Evolutionary conservation across 768 basidiomycete species (phyloP).

Genomic region (Amanita subjunquillea): DNA sequence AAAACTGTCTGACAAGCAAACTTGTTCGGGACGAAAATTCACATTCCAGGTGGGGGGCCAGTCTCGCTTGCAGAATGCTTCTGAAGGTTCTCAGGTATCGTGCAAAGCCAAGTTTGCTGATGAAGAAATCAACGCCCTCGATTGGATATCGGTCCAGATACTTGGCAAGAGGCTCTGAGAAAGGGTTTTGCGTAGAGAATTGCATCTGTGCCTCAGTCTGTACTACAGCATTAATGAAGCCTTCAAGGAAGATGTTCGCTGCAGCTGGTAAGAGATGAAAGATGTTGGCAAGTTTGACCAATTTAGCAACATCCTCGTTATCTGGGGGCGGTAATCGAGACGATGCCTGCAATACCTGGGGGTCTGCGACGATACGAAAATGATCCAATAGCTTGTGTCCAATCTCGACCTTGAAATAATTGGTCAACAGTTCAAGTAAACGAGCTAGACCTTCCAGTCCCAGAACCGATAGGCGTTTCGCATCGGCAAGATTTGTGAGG

Average conservation of each 20-base stretch:
- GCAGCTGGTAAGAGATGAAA: slow-evolving; percentile 93
- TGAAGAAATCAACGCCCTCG: slow-evolving; percentile 80
- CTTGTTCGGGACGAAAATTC: slow-evolving; percentile 57
- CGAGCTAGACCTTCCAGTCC: slow-evolving; percentile 92
- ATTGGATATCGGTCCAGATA: slow-evolving; percentile 86
- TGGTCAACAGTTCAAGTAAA: slow-evolving; percentile 86
- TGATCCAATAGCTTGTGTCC: slow-evolving; percentile 96
- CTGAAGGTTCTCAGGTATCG: slow-evolving; percentile 76
- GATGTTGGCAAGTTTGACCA: slow-evolving; percentile 92
- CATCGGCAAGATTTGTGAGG: slow-evolving; percentile 95
- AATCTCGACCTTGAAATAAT: slow-evolving; percentile 99
- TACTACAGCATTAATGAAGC: slow-evolving; percentile 79
- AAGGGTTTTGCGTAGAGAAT: slow-evolving; percentile 82
- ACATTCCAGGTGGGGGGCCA: slow-evolving; percentile 66
- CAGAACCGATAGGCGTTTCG: slow-evolving; percentile 84
- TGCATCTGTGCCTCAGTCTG: slow-evolving; percentile 89
- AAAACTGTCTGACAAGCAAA: slow-evolving; percentile 37
- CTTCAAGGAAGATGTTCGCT: slow-evolving; percentile 85
- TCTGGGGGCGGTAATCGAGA: slow-evolving; percentile 74
- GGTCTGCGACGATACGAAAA: slow-evolving; percentile 86
- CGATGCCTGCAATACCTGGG: slow-evolving; percentile 71
- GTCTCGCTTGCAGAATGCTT: slow-evolving; percentile 68
- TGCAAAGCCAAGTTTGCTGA: slow-evolving; percentile 67
- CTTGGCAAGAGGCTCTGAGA: slow-evolving; percentile 85
- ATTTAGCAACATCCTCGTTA: slow-evolving; percentile 85